Base-by-base conservation (phyloP, 2,329 filamentous ascomycete genomes). In the Diaporthe ampelina region DNA sequence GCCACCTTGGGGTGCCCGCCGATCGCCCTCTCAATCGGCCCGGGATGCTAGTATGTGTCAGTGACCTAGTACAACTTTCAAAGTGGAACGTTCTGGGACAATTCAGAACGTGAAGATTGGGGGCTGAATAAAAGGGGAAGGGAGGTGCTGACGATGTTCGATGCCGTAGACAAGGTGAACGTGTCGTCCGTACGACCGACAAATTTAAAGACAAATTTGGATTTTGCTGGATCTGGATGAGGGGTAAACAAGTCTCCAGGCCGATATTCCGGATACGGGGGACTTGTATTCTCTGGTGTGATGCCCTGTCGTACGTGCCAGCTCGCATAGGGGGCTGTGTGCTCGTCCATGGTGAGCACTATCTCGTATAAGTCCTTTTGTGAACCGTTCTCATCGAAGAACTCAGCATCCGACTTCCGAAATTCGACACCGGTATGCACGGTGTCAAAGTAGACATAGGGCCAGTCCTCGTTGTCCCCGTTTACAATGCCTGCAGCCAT, bases 181-280 rank as follows among this genome's bases (percentile, higher is more conserved):
- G 72, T 68, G 13, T 75, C 74, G 52, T 81, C 80, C 17, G 76
- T 78, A 17, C 77, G 75, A 15, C 77, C 78, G 1, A 59, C 74
- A 32, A 77, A 79, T 19, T 74, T 74, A 75, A 75, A 79, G 1
- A 69, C 77, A 26, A 73, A 77, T 1, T 35, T 35, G 7, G 76
- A 74, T 65, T 77, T 77, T 32, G 61, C 57, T 29, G 76, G 76
- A 52, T 79, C 75, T 19, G 77, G 76, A 29, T 79, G 78, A 10
- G 75, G 76, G 8, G 72, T 74, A 74, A 77, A 78, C 19, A 79
- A 74, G 56, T 79, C 77, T 17, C 77, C 77, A 50, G 74, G 52
- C 21, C 57, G 70, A 70, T 48, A 71, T 35, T 78, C 76, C n/a
- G 71, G 72, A 4, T 68, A 69, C 32, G 67, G 52, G 1, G 50